Conservation (phyloP, 2,329 filamentous ascomycete species). For the Epichloe gansuensis region DNA sequence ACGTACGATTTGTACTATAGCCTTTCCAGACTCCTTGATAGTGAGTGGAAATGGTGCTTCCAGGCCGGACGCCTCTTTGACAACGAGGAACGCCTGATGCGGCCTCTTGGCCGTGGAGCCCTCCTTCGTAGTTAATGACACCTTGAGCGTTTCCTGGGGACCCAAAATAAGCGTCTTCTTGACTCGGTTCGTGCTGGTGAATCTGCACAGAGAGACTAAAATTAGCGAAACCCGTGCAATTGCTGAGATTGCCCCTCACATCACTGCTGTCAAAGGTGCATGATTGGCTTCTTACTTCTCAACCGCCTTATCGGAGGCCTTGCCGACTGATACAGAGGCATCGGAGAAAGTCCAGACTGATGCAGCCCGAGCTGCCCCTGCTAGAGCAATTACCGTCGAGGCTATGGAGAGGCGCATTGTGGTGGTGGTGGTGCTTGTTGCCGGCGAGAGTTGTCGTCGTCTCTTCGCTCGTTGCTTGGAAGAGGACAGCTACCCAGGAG, state of each 20-base stretch:
- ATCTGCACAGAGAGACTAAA: slow-evolving; percentile 27
- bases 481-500: slow-evolving; percentile 18
- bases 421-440: slow-evolving; percentile 10
- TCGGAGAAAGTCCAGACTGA: slow-evolving; percentile 64
- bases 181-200: slow-evolving; percentile 47
- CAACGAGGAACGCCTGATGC: slow-evolving; percentile 84
- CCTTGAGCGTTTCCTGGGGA: slow-evolving; percentile 62
- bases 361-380: slow-evolving; percentile 38
- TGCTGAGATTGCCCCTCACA: background rate
- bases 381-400: slow-evolving; percentile 32
- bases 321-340: slow-evolving; percentile 54
- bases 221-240: background rate
- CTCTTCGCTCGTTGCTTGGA: slow-evolving; percentile 7
- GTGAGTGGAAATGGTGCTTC: slow-evolving; percentile 79
- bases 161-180: slow-evolving; percentile 53
- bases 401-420: slow-evolving; percentile 27
- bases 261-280: background rate
- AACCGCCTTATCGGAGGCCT: slow-evolving; percentile 50
- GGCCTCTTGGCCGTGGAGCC: slow-evolving; percentile 68
- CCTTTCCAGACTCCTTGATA: slow-evolving; percentile 82
- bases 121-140: slow-evolving; percentile 71
- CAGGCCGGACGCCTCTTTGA: slow-evolving; percentile 67
- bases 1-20: slow-evolving; percentile 70
- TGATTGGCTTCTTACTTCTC: slow-evolving; percentile 45
- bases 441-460: slow-evolving; percentile 5